Evolutionary conservation across 2,329 filamentous ascomycete species (phyloP).

Genomic region (Zasmidium angulare): DNA sequence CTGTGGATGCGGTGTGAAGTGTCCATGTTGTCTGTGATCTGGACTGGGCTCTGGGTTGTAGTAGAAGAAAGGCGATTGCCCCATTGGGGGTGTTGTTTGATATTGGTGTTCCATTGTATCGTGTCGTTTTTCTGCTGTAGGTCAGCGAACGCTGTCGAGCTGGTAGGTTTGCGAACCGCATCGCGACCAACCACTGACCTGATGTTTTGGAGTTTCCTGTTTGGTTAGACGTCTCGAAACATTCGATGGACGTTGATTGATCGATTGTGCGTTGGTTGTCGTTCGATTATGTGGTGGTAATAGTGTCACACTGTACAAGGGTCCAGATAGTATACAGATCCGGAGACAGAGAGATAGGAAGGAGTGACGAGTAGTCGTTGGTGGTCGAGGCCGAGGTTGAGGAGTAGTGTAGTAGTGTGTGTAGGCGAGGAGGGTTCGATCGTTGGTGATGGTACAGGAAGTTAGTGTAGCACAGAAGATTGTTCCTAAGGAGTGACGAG

Average conservation of each 20-base stretch:
- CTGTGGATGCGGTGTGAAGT: slow-evolving; percentile 59
- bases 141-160: slow-evolving; percentile 16
- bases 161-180: slow-evolving; percentile 17
- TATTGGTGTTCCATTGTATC: slow-evolving; percentile 39
- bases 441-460: slow-evolving; percentile 23
- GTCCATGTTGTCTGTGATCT: slow-evolving; percentile 71
- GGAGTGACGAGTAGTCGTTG: slow-evolving; percentile 18
- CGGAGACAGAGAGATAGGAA: slow-evolving; percentile 12
- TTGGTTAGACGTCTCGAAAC: slow-evolving; percentile 17
- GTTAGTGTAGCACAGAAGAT: slow-evolving; percentile 17
- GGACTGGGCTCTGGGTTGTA: slow-evolving; percentile 75
- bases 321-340: slow-evolving; percentile 15
- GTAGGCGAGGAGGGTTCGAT: slow-evolving; percentile 10
- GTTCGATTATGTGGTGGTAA: background rate
- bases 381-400: slow-evolving; percentile 1
- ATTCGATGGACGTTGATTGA: slow-evolving; percentile 18
- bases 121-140: slow-evolving; percentile 16
- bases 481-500: slow-evolving; percentile 27
- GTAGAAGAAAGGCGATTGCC: slow-evolving; percentile 79
- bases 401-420: too few relatives aligned
- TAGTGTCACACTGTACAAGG: slow-evolving; percentile 24
- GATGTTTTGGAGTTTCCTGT: slow-evolving; percentile 11
- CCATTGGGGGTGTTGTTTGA: slow-evolving; percentile 55
- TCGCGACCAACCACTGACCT: slow-evolving; percentile 21
- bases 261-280: slow-evolving; percentile 15